Evolutionary conservation across 2,329 filamentous ascomycete genomes (phyloP).

Genomic region (Alternaria viburni): DNA sequence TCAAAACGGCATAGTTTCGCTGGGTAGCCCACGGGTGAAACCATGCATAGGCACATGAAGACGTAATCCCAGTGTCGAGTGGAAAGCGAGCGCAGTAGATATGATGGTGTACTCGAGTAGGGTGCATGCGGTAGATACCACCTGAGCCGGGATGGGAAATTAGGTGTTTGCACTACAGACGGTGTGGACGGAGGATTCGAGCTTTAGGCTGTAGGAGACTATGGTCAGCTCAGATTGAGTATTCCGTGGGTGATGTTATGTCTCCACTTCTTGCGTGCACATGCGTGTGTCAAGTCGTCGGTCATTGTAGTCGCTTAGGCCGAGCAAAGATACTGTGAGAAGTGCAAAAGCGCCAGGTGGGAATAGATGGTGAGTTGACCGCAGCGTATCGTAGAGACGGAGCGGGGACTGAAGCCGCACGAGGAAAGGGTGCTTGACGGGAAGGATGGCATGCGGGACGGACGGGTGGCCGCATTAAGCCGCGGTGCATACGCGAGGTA

Average conservation of each 20-base stretch:
- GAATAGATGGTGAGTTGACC: background rate
- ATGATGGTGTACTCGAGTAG: conserved; percentile 11
- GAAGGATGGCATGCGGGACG: conserved; percentile 4
- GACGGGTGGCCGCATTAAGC: conserved; percentile 32
- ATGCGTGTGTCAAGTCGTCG: conserved; percentile 30
- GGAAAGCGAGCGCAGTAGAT: conserved; percentile 3
- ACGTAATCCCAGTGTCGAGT: background rate
- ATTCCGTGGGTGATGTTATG: background rate
- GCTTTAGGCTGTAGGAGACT: conserved; percentile 9
- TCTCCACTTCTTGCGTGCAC: conserved; percentile 25
- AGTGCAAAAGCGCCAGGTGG: conserved; percentile 1
- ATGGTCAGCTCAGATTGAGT: conserved; percentile 18
- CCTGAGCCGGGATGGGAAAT: conserved; percentile 32
- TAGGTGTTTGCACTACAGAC: conserved; percentile 12
- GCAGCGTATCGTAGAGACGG: conserved; percentile 1
- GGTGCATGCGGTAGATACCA: conserved; percentile 32
- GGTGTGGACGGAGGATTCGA: background rate
- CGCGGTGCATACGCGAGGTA: conserved; percentile 13
- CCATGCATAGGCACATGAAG: background rate
- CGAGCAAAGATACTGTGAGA: conserved; percentile 7
- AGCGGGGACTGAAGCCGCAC: background rate
- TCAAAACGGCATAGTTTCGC: background rate
- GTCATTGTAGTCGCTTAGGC: conserved; percentile 25
- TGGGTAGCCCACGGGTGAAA: background rate
- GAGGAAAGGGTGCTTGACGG: conserved; percentile 2